Percentiles rank a stretch among this genome's conserved stretches.
Conservation (phyloP, 805 yeast genomes). For the Teunomyces atbi region DNA sequence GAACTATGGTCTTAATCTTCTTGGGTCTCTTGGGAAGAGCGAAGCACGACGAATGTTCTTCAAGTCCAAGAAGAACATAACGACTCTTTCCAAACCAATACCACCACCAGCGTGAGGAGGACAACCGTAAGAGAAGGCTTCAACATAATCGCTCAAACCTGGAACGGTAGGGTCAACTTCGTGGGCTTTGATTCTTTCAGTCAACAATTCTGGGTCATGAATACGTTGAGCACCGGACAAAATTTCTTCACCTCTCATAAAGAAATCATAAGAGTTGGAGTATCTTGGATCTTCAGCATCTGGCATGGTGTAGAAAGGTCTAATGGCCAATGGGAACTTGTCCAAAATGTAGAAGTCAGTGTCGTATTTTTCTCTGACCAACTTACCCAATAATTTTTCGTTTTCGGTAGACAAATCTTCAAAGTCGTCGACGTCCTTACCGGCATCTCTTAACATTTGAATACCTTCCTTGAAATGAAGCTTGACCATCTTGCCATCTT, state of each 20-base stretch:
- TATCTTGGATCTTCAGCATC: conserved; percentile 87
- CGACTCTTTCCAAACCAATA: conserved; percentile 97
- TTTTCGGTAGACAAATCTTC: conserved; percentile 93
- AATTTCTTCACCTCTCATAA: conserved; percentile 99
- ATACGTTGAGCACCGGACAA: conserved; percentile 99
- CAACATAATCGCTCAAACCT: conserved; percentile 87
- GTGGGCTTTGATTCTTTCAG: conserved; percentile 77
- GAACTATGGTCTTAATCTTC: conserved; percentile 76
- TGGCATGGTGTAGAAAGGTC: conserved; percentile 99
- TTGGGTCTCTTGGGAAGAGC: conserved; percentile 98
- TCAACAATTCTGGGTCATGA: conserved; percentile 84
- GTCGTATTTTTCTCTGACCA: conserved; percentile 90
- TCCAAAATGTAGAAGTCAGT: conserved; percentile 98
- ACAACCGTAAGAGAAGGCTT: conserved; percentile 92
- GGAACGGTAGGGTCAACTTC: conserved; percentile 78
- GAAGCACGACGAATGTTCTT: conserved; percentile 99
- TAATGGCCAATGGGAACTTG: conserved; percentile 93
- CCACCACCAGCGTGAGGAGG: conserved; percentile 99
- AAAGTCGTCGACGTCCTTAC: conserved; percentile 79
- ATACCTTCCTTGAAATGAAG: conserved; percentile 90
- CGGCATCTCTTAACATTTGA: conserved; percentile 78
- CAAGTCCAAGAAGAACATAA: conserved; percentile 95
- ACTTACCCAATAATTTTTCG: conserved; percentile 88
- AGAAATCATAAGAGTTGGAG: conserved; percentile 98
- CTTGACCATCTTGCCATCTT: conserved; percentile 89